A percentile compares a stretch with the other conserved stretches of the same genome.
phyloP scores from a whole-genome alignment of 441 rosid genomes.

The Arabidopsis lyrata region DNA sequence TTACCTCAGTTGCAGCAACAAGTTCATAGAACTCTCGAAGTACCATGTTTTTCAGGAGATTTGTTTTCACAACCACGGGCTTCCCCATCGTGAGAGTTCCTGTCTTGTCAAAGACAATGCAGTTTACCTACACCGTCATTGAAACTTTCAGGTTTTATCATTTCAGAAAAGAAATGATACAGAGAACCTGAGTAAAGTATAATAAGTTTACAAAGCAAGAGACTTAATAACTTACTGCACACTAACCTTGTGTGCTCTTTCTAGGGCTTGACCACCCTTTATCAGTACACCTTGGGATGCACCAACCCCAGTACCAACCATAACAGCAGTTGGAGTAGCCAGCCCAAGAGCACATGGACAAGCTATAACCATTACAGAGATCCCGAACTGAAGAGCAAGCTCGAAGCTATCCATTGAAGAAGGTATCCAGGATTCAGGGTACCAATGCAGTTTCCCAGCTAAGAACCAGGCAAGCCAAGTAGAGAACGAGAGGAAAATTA shows the following conservation, averaged over 20 bases:
- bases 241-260: constrained; percentile 82
- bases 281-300: constrained; percentile 95
- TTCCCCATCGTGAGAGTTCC: constrained; percentile 93
- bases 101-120: constrained; percentile 95
- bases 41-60: constrained; percentile 66
- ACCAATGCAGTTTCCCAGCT: constrained; percentile 75
- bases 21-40: constrained; percentile 78
- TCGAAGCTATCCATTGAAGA: constrained; percentile 89
- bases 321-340: constrained; percentile 98
- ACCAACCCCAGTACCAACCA: constrained; percentile 98
- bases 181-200: not conserved
- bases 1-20: constrained; percentile 86
- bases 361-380: constrained; percentile 97
- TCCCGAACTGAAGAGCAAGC: constrained; percentile 94
- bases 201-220: constrained; percentile 25
- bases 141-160: constrained; percentile 11
- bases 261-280: constrained; percentile 94
- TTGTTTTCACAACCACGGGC: constrained; percentile 79
- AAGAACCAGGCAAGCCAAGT: constrained; percentile 94
- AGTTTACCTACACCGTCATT: constrained; percentile 64
- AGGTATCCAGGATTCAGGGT: constrained; percentile 90
- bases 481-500: constrained; percentile 73
- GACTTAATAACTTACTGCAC: not conserved
- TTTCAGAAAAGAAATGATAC: not conserved
- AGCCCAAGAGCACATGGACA: constrained; percentile 97